These are phyloP conservation scores for Salix udensis DNA, from an alignment of 345 rosid genomes.

Conservation along the genomic window DNA sequence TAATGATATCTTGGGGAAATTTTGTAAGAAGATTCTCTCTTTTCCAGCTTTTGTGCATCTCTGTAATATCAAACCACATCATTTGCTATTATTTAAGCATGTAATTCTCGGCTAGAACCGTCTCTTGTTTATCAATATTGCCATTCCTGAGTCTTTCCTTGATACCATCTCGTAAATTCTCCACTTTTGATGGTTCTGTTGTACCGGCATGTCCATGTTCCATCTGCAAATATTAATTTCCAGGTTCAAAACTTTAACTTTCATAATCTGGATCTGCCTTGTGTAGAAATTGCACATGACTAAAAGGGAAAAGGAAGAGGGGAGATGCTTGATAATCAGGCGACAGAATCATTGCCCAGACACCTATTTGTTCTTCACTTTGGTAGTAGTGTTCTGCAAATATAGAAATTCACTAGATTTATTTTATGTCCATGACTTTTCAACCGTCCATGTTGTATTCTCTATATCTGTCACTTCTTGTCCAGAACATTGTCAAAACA, in stretches of 20 bases:
- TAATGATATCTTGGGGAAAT: slow-evolving; percentile 8
- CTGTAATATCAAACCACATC: slow-evolving; percentile 5
- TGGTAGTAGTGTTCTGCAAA: too few species aligned
- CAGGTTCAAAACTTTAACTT: background rate
- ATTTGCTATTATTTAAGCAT: slow-evolving; percentile 1
- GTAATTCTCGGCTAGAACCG: background rate
- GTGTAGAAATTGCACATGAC: background rate
- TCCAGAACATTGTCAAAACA: too few species aligned
- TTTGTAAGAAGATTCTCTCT: slow-evolving; percentile 15
- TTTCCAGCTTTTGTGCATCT: slow-evolving; percentile 11
- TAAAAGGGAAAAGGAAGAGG: background rate
- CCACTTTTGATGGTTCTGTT: background rate
- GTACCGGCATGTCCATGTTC: background rate
- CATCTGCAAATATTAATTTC: background rate
- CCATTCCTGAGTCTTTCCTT: background rate
- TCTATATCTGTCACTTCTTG: too few species aligned
- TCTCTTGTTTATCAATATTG: background rate
- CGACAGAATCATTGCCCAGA: background rate
- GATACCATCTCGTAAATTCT: background rate
- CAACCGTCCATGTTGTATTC: too few species aligned
- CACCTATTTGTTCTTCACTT: too few species aligned
- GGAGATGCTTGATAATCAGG: background rate
- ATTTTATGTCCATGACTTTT: too few species aligned
- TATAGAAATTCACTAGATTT: too few species aligned
- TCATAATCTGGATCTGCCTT: background rate